A percentile compares a stretch with the other conserved stretches of the same genome.
Conservation (phyloP, 2,329 filamentous ascomycete genomes). For the Aureobasidium lini region DNA sequence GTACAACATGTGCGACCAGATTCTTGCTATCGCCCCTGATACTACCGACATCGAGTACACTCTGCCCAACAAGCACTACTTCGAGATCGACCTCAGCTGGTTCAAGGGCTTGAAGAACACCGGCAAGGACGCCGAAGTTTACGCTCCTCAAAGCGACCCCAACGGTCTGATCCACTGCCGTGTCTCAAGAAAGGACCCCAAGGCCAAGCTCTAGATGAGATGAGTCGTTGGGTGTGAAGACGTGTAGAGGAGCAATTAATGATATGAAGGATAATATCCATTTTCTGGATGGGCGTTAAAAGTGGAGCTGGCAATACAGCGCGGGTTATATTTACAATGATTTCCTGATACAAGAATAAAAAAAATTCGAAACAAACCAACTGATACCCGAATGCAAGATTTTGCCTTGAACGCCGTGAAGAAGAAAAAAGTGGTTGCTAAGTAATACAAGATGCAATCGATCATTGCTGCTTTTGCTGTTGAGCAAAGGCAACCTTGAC, state of each 20-base stretch:
- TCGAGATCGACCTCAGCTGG: slow-evolving; percentile 95
- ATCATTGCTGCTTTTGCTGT: slow-evolving; percentile 4
- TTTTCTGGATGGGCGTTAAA: not conserved
- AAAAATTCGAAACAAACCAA: not conserved
- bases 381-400: slow-evolving; percentile 7
- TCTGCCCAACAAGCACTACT: slow-evolving; percentile 97
- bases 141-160: slow-evolving; percentile 83
- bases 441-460: not conserved
- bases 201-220: slow-evolving; percentile 34
- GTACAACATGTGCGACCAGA: slow-evolving; percentile 95
- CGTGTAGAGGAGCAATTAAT: not conserved
- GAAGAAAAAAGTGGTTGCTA: not conserved
- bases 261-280: not conserved
- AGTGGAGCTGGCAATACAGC: slow-evolving; percentile 9
- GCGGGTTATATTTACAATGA: slow-evolving; percentile 6
- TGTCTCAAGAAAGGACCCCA: slow-evolving; percentile 52
- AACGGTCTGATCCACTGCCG: slow-evolving; percentile 96
- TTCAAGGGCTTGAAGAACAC: slow-evolving; percentile 94
- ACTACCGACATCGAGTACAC: slow-evolving; percentile 70
- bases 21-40: slow-evolving; percentile 66
- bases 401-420: slow-evolving; percentile 16
- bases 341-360: not conserved
- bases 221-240: not conserved
- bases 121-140: slow-evolving; percentile 90
- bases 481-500: slow-evolving; percentile 13